Evolutionary conservation across 768 basidiomycete species (phyloP), one percentile per base, ranked within the genome.

Genomic region (Lactarius deliciosus): DNA sequence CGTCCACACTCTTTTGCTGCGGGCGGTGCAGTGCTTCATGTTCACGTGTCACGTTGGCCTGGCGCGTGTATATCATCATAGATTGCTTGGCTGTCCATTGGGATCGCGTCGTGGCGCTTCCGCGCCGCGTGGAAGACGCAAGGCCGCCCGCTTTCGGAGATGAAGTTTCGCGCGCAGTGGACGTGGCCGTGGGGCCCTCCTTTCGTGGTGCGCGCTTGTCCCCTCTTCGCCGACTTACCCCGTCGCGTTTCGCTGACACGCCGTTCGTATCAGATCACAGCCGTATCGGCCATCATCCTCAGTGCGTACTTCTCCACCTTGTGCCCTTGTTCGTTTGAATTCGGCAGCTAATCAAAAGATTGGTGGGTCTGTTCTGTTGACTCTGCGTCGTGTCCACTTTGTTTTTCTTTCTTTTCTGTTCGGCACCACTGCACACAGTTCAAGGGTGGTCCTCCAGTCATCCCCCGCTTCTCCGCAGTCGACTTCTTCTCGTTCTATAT

Each of bases 31-130:
- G 15, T 32, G 45, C 45, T 47, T 22, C 45, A 22, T 47, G 20
- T 47, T 47, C 45, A 47, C 47, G 47, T 20, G 38, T 50, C 57
- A 11, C 36, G 36, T 13, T 13, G 36, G 36, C 36, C 13, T 13
- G 13, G 10, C 38, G 38, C 15, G 38, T 59, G 9, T 67, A 13
- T 11, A 38, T 38, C 36, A 13, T 38, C 36, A 13, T 38, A 93
- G 89, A 91, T 94, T 71, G 92, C 92, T 1, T 94, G 92, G 92
- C 68, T 93, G 2, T 92, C 91, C 3, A 94, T 94, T 60, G 92
- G 92, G 1, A 77, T 94, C 43, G 86, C 92, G 9, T 93, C 91
- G 70, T 90, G 83, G 88, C 81, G 89, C 47, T 94, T 94, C 75
- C 80, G 92, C 34, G 82, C 81, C 55, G 92, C 92, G 7, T 94